Evolutionary conservation across 768 basidiomycete genomes (phyloP), one percentile per base, ranked within the genome.

Genomic region (Russula lepida): DNA sequence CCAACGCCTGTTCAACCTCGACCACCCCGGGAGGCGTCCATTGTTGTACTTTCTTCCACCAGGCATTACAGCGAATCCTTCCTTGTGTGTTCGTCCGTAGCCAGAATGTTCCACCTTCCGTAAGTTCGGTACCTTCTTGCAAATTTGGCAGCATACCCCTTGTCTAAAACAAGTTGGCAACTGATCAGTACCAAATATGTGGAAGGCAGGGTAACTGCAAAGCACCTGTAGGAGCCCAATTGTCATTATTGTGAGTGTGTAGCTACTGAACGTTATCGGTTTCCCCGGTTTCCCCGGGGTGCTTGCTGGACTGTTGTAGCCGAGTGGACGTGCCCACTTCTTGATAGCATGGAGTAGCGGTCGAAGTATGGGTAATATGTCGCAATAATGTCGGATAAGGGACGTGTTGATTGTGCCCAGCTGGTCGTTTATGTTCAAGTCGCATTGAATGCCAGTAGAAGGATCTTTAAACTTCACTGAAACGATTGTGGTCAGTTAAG

Each of bases 351-450:
- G 66, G 7, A 84, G 62, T 66, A 85, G 63, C 5, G 76, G 72
- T 1, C 76, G 72, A 35, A 84, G 70, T 1, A 77, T 60, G 0
- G 81, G 80, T 4, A 70, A 72, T 0, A 79, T 65, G 33, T 76
- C 68, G 59, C 79, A 81, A 70, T 88, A 88, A 12, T 70, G 69
- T 47, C 71, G 72, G 59, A 88, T 71, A 55, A 88, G 70, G 4
- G 71, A 60, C 0, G 84, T 81, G 63, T 82, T 84, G 37, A 73
- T 60, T 3, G 77, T 57, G 1, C 85, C 86, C 1, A 86, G 74
- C 6, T 78, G 81, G 30, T 84, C 78, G 67, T 89, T 88, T 59
- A 84, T 74, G 66, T 84, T 84, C 64, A 88, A 71, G 63, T 86
- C 85, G 60, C 81, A 77, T 0, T 74, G 58, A 23, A 82, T 60